Conservation (phyloP, 2,329 filamentous ascomycete genomes). For the Aspergillus sp. region DNA sequence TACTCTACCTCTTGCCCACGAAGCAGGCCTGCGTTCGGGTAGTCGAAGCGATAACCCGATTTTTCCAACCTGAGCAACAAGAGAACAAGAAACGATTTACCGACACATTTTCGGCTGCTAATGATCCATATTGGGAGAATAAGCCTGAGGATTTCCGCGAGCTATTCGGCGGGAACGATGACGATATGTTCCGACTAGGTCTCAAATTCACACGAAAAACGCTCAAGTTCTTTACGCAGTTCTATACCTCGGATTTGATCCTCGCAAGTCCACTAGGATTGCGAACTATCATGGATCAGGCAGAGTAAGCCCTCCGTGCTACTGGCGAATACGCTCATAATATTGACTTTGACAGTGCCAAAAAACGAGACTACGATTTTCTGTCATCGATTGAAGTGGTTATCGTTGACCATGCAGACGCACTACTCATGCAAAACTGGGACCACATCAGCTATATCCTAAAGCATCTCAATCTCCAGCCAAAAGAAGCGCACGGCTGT, state of each 20-base stretch:
- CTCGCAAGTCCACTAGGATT: conserved; percentile 87
- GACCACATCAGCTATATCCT: conserved; percentile 93
- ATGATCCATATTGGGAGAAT: conserved; percentile 67
- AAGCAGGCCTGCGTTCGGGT: conserved; percentile 79
- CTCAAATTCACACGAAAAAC: conserved; percentile 96
- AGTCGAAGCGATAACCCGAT: conserved; percentile 71
- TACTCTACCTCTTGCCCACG: conserved; percentile 86
- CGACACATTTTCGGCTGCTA: conserved; percentile 72
- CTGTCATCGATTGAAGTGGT: conserved; percentile 90
- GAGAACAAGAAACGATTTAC: conserved; percentile 93
- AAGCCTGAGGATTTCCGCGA: conserved; percentile 85
- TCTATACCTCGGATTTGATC: conserved; percentile 95
- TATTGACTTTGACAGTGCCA: conserved; percentile 44
- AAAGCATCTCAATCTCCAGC: conserved; percentile 85
- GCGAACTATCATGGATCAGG: conserved; percentile 82
- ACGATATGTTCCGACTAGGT: conserved; percentile 95
- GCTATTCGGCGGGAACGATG: conserved; percentile 90
- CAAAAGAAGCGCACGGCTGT: conserved; percentile 84
- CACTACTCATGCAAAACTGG: conserved; percentile 97
- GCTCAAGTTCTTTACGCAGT: conserved; percentile 89
- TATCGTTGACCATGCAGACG: conserved; percentile 87
- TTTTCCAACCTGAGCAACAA: conserved; percentile 83
- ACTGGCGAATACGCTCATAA: background rate
- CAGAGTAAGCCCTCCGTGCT: conserved; percentile 52
- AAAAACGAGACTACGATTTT: conserved; percentile 80